Evolutionary conservation across 192 early-diverging fungal species (phyloP).

Genomic region (Entomortierella lignicola): DNA sequence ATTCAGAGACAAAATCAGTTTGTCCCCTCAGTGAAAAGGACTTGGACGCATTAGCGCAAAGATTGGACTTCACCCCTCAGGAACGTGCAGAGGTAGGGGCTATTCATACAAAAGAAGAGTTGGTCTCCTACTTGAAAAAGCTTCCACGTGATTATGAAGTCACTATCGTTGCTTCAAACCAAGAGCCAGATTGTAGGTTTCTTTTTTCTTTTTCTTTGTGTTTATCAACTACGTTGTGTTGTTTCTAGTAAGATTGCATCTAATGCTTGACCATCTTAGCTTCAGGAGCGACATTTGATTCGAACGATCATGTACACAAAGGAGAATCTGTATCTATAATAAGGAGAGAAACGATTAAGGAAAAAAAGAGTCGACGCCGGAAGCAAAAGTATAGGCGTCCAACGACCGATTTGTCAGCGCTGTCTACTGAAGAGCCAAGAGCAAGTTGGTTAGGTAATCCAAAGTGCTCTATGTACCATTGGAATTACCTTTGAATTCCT

Average conservation of each 20-base stretch:
- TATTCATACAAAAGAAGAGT: conserved; percentile 39
- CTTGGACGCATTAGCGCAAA: conserved; percentile 4
- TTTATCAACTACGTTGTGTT: neutral
- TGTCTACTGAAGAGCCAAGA: conserved; percentile 37
- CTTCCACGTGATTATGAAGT: conserved; percentile 42
- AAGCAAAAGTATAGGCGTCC: conserved; percentile 42
- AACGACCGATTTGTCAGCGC: conserved; percentile 33
- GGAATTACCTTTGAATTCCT: too few relatives aligned
- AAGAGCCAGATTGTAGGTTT: conserved; percentile 23
- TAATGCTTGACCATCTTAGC: conserved; percentile 6
- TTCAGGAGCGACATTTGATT: conserved; percentile 35
- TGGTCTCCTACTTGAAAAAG: conserved; percentile 30
- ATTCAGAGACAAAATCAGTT: conserved; percentile 32
- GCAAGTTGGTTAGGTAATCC: conserved; percentile 42
- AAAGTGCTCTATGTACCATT: too few relatives aligned
- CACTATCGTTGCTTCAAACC: conserved; percentile 16
- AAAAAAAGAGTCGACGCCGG: conserved; percentile 29
- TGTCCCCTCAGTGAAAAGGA: conserved; percentile 41
- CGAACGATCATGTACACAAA: conserved; percentile 22
- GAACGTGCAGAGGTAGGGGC: conserved; percentile 26
- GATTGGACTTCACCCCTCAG: conserved; percentile 14
- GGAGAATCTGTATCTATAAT: conserved; percentile 31
- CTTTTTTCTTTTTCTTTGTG: neutral
- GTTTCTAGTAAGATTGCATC: too few relatives aligned
- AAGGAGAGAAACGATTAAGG: conserved; percentile 29